Evolutionary conservation across 2,329 filamentous ascomycete genomes (phyloP), one percentile per base, ranked within the genome.

Genomic region (Aurifilum marmelostoma): DNA sequence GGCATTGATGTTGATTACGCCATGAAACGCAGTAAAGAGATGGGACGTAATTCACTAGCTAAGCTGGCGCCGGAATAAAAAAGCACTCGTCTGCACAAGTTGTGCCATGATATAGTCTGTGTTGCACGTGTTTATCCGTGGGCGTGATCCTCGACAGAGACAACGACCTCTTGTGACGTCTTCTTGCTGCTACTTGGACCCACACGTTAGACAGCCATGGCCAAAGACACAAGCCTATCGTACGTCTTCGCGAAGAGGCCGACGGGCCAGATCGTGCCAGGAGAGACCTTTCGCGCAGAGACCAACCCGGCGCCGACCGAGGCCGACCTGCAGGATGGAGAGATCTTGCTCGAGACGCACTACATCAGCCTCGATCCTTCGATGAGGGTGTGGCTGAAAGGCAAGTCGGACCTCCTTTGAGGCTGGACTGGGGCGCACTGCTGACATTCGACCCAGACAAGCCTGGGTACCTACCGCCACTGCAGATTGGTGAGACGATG

Each of bases 291-390:
- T 79, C 80, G 79, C 52, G 74, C 84, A 47, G 83, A 87, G 74
- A 81, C 80, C 61, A 79, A 82, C 1, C 81, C 85, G 1, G 82
- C 86, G 4, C 86, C 86, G 73, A 79, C 83, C 9, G 80, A 82
- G 27, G 79, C 79, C 41, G 78, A 79, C 65, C 75, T 80, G n/a
- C 81, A 86, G 73, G 80, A 84, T 79, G 86, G 86, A 72, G 79
- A 89, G 72, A 78, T 90, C 56, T 80, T 90, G 12, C 75, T 83
- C 60, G 79, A 82, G 71, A 74, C 74, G 1, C 73, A 87, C 65
- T 89, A 89, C 73, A 81, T 90, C 47, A 87, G 85, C 29, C 80
- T 90, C 60, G 88, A 90, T 76, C 88, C 88, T 0, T 87, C 88
- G 1, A 90, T 90, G 88, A 83, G 88, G 72, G 86, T 86, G 72